Base-by-base conservation (phyloP, 768 basidiomycete genomes). In the Tylopilus felleus region DNA sequence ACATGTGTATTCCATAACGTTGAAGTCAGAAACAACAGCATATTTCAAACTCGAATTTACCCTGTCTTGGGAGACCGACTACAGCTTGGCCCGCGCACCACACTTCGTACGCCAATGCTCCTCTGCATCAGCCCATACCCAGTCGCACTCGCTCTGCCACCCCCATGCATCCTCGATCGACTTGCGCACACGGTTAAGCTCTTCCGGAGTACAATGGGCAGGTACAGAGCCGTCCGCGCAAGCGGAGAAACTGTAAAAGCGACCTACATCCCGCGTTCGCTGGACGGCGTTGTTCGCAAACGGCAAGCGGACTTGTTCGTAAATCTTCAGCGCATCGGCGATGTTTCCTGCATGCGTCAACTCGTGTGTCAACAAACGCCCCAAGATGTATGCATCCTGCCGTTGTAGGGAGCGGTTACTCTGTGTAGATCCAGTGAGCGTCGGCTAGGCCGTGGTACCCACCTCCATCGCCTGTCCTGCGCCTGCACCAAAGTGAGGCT, bases 201-300 rank as follows among this genome's bases (percentile, higher is more conserved):
- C 60, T n/a, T 48, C 52, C 9, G 47, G 27, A 19, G 46, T 57
- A 5, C 33, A 49, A 3, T 47, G 52, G 1, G 6, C 55, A 38
- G 48, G 55, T n/a, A n/a, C n/a, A n/a, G n/a, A n/a, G n/a, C n/a
- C n/a, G n/a, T n/a, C n/a, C 22, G 52, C 49, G 1, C 27, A 23
- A 17, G 14, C 22, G 4, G 40, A 43, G 44, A 72, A 64, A 31
- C 59, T 49, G 42, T 64, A 71, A 48, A 66, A 49, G 19, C 54
- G 29, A 2, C 72, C 71, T 0, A 56, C 48, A 14, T 58, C 38
- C 19, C 44, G 48, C 3, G 68, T 65, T 13, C 41, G 49, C 27
- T 52, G 41, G 22, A 59, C 56, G 31, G 13, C 31, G 31, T 12
- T 33, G 31, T 33, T 33, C 9, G 31, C 31, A 33, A 33, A 33